Conservation (phyloP, 2,329 filamentous ascomycete species). For the Polychaeton citri region DNA sequence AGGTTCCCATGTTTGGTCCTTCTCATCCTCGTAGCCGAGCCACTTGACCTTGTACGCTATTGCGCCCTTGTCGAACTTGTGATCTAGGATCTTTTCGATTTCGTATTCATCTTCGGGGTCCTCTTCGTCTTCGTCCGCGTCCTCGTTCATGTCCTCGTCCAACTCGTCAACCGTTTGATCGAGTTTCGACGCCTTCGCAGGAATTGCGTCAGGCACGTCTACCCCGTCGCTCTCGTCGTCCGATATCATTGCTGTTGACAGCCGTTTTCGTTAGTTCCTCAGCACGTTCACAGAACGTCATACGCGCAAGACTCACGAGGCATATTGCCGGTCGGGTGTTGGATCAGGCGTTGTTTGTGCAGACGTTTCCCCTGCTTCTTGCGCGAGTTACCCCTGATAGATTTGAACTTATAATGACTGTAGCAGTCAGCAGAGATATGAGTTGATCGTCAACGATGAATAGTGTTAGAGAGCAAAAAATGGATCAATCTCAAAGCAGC, state of each 20-base stretch:
- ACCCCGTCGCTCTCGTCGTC: slow-evolving; percentile 23
- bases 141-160: slow-evolving; percentile 9
- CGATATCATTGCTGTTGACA: slow-evolving; percentile 23
- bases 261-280: slow-evolving; percentile 1
- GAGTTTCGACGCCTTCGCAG: slow-evolving; percentile 5
- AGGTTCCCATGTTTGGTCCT: slow-evolving; percentile 67
- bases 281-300: not conserved
- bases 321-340: slow-evolving; percentile 7
- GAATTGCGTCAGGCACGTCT: slow-evolving; percentile 18
- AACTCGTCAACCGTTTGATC: not conserved
- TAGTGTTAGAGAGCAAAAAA: no score
- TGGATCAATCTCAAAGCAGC: not conserved
- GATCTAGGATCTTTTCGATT: slow-evolving; percentile 59
- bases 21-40: slow-evolving; percentile 60
- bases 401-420: not conserved
- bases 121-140: slow-evolving; percentile 26
- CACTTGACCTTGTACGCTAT: slow-evolving; percentile 63
- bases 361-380: no score
- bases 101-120: slow-evolving; percentile 48
- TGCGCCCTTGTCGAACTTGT: slow-evolving; percentile 45
- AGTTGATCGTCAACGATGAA: no score
- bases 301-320: slow-evolving; percentile 12
- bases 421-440: not conserved
- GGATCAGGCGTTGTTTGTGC: no score
- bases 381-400: no score